Conservation (phyloP, 2,329 filamentous ascomycete species). For the Juglanconis oblonga region DNA sequence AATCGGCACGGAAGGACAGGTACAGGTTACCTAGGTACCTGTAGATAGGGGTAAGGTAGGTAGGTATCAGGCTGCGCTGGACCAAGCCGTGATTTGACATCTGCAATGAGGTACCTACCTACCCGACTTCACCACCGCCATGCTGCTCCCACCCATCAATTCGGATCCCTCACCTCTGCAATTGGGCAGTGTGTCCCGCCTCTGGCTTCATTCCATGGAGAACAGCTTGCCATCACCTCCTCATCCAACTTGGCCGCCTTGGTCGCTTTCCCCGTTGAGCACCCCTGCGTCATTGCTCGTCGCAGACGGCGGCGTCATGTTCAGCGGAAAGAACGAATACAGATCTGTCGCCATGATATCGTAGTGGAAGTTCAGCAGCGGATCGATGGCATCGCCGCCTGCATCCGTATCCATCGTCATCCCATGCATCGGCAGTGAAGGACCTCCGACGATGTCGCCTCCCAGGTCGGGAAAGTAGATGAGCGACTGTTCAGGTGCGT, state of each 20-base stretch:
- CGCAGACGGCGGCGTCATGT: conserved; percentile 19
- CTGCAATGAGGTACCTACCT: too few species aligned
- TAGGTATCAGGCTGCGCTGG: too few species aligned
- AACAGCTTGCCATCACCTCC: not conserved
- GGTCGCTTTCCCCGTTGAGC: not conserved
- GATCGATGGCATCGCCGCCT: conserved; percentile 11
- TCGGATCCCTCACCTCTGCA: too few species aligned
- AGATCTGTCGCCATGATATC: conserved; percentile 29
- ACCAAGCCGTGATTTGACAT: too few species aligned
- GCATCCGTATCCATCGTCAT: not conserved
- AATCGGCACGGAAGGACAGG: too few species aligned
- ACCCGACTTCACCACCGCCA: too few species aligned
- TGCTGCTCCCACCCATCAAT: too few species aligned
- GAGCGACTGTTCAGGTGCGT: conserved; percentile 19
- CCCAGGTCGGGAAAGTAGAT: conserved; percentile 24
- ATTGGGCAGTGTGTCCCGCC: not conserved
- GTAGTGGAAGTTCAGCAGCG: conserved; percentile 18
- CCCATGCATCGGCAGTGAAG: not conserved
- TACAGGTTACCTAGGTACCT: too few species aligned
- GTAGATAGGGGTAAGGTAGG: too few species aligned
- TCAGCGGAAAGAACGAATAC: conserved; percentile 26
- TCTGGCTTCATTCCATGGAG: not conserved
- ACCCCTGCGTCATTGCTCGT: not conserved
- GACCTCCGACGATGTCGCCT: not conserved
- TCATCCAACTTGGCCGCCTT: not conserved